phyloP scores from a whole-genome alignment of 2,329 filamentous ascomycete species.

The Sclerotinia spermophila region DNA sequence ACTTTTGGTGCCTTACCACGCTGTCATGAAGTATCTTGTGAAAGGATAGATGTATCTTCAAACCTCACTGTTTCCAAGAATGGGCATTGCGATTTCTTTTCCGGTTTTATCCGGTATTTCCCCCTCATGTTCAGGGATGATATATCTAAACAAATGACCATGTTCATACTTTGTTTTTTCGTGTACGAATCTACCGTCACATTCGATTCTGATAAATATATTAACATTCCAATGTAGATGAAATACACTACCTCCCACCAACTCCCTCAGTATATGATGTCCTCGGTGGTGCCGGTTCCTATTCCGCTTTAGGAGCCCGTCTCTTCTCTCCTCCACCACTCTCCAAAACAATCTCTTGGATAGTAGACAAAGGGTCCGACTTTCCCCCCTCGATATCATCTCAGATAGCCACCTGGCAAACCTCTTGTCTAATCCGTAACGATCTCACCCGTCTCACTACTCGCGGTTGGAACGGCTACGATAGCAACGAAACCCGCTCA shows the following conservation, averaged over 20 bases:
- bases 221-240: conserved; percentile 55
- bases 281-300: conserved; percentile 85
- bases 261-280: conserved; percentile 67
- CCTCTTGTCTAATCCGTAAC: conserved; percentile 60
- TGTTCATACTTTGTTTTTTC: neutral
- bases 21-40: neutral
- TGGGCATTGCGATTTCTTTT: neutral
- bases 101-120: neutral
- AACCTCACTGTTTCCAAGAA: neutral
- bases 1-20: neutral
- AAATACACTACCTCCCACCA: conserved; percentile 79
- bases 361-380: conserved; percentile 84
- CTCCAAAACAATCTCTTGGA: conserved; percentile 75
- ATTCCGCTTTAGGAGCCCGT: conserved; percentile 81
- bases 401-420: conserved; percentile 71
- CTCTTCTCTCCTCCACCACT: conserved; percentile 69
- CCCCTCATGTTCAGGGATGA: conserved; percentile 3
- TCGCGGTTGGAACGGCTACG: conserved; percentile 89
- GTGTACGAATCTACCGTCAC: neutral
- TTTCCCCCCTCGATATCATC: conserved; percentile 67
- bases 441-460: conserved; percentile 72
- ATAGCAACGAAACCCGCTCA: conserved; percentile 62
- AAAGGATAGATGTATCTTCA: neutral
- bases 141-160: neutral
- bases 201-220: neutral